These are phyloP conservation scores for Lizonia empirigonia DNA, from an alignment of 2,329 filamentous ascomycete species.

Conservation along the genomic window DNA sequence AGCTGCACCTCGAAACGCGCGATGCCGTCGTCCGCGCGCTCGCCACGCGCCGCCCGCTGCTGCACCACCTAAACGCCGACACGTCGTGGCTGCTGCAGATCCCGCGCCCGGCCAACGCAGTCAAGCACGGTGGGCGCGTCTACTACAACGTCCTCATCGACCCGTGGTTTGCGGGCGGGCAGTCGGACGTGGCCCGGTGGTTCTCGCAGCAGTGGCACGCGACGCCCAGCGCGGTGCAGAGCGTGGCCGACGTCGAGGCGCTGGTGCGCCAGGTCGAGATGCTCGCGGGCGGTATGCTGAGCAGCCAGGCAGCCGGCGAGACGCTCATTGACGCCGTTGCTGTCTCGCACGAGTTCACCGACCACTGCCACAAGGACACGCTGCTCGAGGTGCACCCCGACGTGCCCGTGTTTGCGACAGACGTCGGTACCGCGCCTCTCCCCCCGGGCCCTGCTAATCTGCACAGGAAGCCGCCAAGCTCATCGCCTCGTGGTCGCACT, in stretches of 20 bases:
- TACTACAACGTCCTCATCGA: conserved; percentile 71
- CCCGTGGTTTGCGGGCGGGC: conserved; percentile 67
- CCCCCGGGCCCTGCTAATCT: background rate
- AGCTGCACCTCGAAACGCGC: conserved; percentile 53
- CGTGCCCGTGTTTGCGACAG: conserved; percentile 65
- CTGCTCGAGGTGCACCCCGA: conserved; percentile 59
- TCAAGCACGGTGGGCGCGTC: conserved; percentile 51
- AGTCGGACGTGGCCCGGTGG: conserved; percentile 67
- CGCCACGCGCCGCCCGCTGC: conserved; percentile 56
- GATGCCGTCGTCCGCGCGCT: conserved; percentile 49
- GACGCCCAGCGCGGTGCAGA: conserved; percentile 59
- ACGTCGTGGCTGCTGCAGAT: conserved; percentile 71
- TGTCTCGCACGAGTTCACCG: conserved; percentile 70
- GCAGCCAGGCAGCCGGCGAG: conserved; percentile 23
- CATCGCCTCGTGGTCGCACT: conserved; percentile 65
- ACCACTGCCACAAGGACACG: conserved; percentile 69
- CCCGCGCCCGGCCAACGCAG: conserved; percentile 57
- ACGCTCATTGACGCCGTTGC: conserved; percentile 63
- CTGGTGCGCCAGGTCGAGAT: conserved; percentile 58
- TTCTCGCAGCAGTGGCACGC: conserved; percentile 70
- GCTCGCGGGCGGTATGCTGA: conserved; percentile 40
- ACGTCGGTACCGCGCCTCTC: conserved; percentile 31
- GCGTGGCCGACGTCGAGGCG: conserved; percentile 61
- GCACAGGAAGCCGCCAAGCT: conserved; percentile 60
- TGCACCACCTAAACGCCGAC: conserved; percentile 71